A percentile compares a stretch with the other conserved stretches of the same genome.
Evolutionary conservation across 176 grass and related monocot species (phyloP).

Genomic region (Rhynchospora tenuis): DNA sequence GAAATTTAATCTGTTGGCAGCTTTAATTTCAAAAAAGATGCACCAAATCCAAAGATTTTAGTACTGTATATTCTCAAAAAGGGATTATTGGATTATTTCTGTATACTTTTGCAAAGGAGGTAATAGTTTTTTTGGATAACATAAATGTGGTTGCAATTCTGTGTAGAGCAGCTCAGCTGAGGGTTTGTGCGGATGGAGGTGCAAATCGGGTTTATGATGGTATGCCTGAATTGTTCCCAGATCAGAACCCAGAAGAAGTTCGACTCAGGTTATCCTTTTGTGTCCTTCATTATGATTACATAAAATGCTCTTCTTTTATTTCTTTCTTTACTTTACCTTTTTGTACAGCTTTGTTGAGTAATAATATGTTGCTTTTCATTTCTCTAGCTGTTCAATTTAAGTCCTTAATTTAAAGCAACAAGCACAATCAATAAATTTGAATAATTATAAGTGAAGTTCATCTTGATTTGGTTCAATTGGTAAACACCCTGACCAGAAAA

Average conservation of each 20-base stretch:
- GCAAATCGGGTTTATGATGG: conserved; percentile 73
- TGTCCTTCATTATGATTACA: background rate
- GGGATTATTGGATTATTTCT: background rate
- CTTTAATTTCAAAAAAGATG: background rate
- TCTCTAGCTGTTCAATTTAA: background rate
- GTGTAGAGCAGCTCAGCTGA: conserved; percentile 44
- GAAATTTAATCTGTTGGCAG: background rate
- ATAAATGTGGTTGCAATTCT: background rate
- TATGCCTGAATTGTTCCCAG: conserved; percentile 62
- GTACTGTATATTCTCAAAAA: background rate
- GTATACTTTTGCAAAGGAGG: background rate
- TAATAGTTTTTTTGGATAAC: background rate
- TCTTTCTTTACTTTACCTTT: background rate
- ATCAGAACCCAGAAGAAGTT: conserved; percentile 46
- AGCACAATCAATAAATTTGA: background rate
- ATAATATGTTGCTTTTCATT: conserved; percentile 14
- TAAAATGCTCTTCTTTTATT: background rate
- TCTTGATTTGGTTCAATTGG: background rate
- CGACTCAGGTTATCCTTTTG: conserved; percentile 30
- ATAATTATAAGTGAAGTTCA: background rate
- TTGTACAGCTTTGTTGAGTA: background rate
- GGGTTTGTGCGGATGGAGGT: conserved; percentile 85
- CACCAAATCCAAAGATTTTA: background rate
- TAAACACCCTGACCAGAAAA: background rate
- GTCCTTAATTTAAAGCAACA: background rate